Base-by-base conservation (phyloP, 2,329 filamentous ascomycete genomes). In the Ascochyta viciae-villosae region DNA sequence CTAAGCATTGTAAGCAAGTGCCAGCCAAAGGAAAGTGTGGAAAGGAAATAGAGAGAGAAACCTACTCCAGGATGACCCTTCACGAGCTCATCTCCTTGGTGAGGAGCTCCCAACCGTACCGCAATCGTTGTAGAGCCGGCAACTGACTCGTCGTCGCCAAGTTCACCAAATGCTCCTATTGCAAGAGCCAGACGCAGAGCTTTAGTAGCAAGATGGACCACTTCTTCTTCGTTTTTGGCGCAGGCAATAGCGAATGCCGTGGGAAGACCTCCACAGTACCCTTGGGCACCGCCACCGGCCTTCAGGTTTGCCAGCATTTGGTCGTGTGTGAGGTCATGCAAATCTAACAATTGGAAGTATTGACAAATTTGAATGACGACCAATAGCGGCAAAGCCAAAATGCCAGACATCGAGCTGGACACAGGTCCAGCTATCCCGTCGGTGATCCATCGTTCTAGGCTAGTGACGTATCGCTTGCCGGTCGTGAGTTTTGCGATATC, bases 291-390 rank as follows among this genome's bases (percentile, higher is more conserved):
- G 13, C 62, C 65, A 34, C 27, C 50, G 29, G 8, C 12, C 29
- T 60, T 34, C 40, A 50, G 48, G 16, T 49, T 57, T 39, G 38
- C 31, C 19, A 65, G 42, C 46, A 57, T 49, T 37, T 48, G 35
- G 15, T 60, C 45, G 22, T 62, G 53, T 57, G 65, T 40, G 39
- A 57, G 26, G 57, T 31, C 13, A 26, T 53, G 22, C 37, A 48
- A 13, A 22, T 62, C 51, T 12, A 67, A 54, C 40, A 54, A 62
- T 27, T 63, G 63, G 47, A 67, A 66, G 42, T 67, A 67, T 24
- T 67, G 65, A 37, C 58, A 54, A 15, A 57, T 50, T 29, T 67
- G 65, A n/a, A 67, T 60, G 31, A 65, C 38, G 10, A 57, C 50
- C 38, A 67, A 40, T 16, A 67, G 44, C 6, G 65, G 65, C n/a